These are phyloP conservation scores for Daldinia decipiens DNA, from an alignment of 495 filamentous ascomycete species.

Conservation along the genomic window DNA sequence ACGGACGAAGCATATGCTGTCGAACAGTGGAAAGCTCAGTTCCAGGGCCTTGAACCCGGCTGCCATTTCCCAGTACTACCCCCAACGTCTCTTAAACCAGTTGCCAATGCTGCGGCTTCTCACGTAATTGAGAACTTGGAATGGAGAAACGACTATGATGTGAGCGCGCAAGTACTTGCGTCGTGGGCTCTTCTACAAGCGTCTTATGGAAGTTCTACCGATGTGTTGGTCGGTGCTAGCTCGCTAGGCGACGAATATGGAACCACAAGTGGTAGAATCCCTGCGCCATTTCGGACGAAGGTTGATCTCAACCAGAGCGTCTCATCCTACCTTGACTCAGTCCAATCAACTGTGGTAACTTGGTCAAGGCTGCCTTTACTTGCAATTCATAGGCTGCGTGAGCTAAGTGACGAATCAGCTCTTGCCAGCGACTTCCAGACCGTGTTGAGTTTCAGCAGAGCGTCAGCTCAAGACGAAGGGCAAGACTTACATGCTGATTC, in stretches of 20 bases:
- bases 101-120: background rate
- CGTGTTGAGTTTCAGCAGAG: background rate
- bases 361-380: background rate
- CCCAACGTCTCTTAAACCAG: background rate
- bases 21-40: constrained; percentile 1
- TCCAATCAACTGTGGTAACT: background rate
- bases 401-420: background rate
- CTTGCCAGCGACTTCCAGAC: background rate
- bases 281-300: background rate
- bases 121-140: background rate
- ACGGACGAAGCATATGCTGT: background rate
- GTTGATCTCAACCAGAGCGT: background rate
- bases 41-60: background rate
- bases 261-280: constrained; percentile 2
- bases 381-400: background rate
- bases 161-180: background rate
- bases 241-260: background rate
- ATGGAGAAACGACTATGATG: background rate
- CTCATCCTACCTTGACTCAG: background rate
- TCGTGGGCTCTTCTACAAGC: background rate
- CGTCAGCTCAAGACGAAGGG: background rate
- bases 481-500: background rate
- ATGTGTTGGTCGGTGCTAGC: background rate
- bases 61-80: background rate
- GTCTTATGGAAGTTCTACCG: background rate